Evolutionary conservation across 2,329 filamentous ascomycete genomes (phyloP), one percentile per base, ranked within the genome.

Genomic region (Ascomycota sp.): DNA sequence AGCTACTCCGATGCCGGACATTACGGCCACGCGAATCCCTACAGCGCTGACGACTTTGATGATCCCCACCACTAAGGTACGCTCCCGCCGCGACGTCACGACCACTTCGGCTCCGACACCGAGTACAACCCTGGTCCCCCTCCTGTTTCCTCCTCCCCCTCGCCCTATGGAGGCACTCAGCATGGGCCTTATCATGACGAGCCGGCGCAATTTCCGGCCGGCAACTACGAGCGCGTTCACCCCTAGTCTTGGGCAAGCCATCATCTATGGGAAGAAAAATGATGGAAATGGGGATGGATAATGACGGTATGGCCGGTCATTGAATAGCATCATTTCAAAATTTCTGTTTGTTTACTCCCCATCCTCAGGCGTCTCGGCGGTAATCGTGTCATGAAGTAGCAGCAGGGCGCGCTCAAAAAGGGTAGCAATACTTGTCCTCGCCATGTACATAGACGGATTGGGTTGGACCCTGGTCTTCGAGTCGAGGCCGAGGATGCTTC

Each of bases 151-250:
- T n/a, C n/a, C n/a, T n/a, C 37, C 17, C 35, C 40, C 3, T 43
- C 32, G 12, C 30, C 36, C 3, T 43, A 43, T 33, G 50, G 48
- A 40, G 54, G 46, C 40, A 53, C 44, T 36, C 29, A 52, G 4
- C 47, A 55, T 15, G 53, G 57, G 13, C 53, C 54, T 20, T 63
- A 59, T 36, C 55, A 59, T 28, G 56, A 61, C 30, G 48, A 53
- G 30, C 61, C 65, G 0, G 61, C 52, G 13, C 58, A 63, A 31
- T 75, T 74, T 43, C 69, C 69, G 2, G 47, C 51, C 13, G 69
- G 46, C 23, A 61, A 69, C 43, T 74, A 75, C 43, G 63, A 69
- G 41, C 55, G 63, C 35, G 57, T 53, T 32, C 43, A 53, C 35
- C 52, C 48, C 43, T 50, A 27, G 25, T 19, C n/a, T 9, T 15